Conservation (phyloP, 495 filamentous ascomycete genomes). For the Neurospora sp. region DNA sequence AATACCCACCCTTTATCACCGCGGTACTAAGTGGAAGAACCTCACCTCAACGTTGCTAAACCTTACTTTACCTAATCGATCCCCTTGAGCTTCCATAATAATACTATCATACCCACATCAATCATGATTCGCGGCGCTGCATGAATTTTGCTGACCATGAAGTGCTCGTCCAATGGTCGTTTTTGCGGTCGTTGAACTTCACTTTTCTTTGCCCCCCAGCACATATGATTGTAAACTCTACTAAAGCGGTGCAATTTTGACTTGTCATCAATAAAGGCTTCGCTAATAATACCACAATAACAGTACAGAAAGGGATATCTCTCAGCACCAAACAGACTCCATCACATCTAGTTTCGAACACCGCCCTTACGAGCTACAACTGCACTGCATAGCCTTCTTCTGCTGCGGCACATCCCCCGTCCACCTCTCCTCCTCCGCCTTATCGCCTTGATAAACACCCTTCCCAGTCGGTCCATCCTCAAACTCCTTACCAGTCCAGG, state of each 20-base stretch:
- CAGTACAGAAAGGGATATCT: neutral
- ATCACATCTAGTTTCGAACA: neutral
- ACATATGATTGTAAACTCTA: neutral
- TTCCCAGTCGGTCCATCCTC: slow-evolving; percentile 8
- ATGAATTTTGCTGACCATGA: neutral
- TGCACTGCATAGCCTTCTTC: slow-evolving; percentile 79
- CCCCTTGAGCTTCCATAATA: neutral
- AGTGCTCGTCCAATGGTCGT: neutral
- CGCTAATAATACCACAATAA: neutral
- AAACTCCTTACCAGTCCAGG: slow-evolving; percentile 46
- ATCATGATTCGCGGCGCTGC: neutral
- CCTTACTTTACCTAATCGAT: neutral
- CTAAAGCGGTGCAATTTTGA: neutral
- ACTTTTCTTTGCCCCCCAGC: neutral
- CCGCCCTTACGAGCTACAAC: slow-evolving; percentile 49
- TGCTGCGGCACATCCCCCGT: slow-evolving; percentile 76
- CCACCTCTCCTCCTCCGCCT: slow-evolving; percentile 69
- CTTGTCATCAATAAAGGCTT: neutral
- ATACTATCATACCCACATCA: neutral
- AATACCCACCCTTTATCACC: neutral
- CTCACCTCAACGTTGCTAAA: neutral
- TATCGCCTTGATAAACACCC: slow-evolving; percentile 38
- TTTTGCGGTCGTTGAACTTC: neutral
- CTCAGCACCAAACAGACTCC: neutral
- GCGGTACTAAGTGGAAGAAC: neutral